phyloP scores from a whole-genome alignment of 1,139 yeast species.

The Geotrichum siamense region DNA sequence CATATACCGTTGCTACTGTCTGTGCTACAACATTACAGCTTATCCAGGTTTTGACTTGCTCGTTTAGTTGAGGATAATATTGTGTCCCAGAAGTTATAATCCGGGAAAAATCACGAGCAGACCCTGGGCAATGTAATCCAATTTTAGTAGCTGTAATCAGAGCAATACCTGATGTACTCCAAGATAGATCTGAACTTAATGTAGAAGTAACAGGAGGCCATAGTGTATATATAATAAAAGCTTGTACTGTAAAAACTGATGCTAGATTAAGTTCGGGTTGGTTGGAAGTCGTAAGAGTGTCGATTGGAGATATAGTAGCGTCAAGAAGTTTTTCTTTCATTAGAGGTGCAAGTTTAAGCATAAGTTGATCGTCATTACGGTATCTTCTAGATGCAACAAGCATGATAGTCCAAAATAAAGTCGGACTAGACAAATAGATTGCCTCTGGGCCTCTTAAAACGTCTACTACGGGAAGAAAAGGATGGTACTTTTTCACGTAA shows the following conservation, averaged over 20 bases:
- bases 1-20: constrained; percentile 83
- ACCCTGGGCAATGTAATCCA: constrained; percentile 77
- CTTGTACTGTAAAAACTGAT: constrained; percentile 92
- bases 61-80: constrained; percentile 45
- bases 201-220: constrained; percentile 98
- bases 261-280: constrained; percentile 78
- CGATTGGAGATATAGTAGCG: constrained; percentile 82
- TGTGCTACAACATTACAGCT: constrained; percentile 86
- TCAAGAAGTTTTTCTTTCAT: constrained; percentile 76
- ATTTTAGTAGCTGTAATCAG: constrained; percentile 85
- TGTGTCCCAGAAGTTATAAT: constrained; percentile 32
- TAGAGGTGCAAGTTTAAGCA: constrained; percentile 53
- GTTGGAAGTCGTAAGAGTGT: constrained; percentile 49
- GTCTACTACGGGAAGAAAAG: constrained; percentile 82
- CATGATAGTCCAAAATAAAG: constrained; percentile 90
- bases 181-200: constrained; percentile 87
- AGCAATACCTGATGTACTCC: constrained; percentile 92
- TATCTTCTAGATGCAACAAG: constrained; percentile 67
- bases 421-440: constrained; percentile 71
- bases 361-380: constrained; percentile 39
- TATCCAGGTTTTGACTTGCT: constrained; percentile 88
- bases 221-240: constrained; percentile 74
- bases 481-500: constrained; percentile 69
- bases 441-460: constrained; percentile 73
- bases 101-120: constrained; percentile 46